A percentile compares a stretch with the other conserved stretches of the same genome.
These are phyloP conservation scores for Trichomonascaceae sp. DNA, from an alignment of 1,139 yeast genomes.

Conservation along the genomic window DNA sequence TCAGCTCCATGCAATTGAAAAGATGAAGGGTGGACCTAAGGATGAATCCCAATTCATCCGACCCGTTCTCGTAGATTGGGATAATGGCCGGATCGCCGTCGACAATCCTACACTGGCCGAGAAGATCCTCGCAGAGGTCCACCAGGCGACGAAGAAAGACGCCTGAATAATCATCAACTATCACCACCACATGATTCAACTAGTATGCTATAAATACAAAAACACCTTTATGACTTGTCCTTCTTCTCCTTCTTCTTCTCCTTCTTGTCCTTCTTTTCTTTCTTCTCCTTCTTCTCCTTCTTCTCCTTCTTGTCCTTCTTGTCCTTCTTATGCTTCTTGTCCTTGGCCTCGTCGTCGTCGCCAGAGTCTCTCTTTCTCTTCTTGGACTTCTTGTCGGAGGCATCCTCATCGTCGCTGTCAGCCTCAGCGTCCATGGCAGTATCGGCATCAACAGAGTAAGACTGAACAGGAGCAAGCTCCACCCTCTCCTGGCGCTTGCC, in stretches of 20 bases:
- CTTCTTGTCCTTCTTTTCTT: constrained; percentile 15
- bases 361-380: constrained; percentile 12
- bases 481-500: constrained; percentile 44
- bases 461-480: constrained; percentile 69
- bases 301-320: constrained; percentile 15
- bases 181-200: constrained; percentile 10
- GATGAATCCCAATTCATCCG: constrained; percentile 7
- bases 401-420: constrained; percentile 15
- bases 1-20: constrained; percentile 15
- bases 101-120: constrained; percentile 28
- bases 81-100: constrained; percentile 25
- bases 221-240: constrained; percentile 11
- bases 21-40: constrained; percentile 4
- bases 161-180: neutral
- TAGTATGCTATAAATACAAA: constrained; percentile 6
- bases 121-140: constrained; percentile 21
- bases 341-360: constrained; percentile 14
- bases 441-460: constrained; percentile 69
- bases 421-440: constrained; percentile 10
- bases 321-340: constrained; percentile 12
- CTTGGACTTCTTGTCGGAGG: constrained; percentile 14
- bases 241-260: constrained; percentile 14
- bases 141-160: constrained; percentile 11
- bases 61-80: constrained; percentile 27
- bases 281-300: constrained; percentile 13